Conservation (phyloP, 176 grass and related monocot genomes). For the Lolium multiflorum region DNA sequence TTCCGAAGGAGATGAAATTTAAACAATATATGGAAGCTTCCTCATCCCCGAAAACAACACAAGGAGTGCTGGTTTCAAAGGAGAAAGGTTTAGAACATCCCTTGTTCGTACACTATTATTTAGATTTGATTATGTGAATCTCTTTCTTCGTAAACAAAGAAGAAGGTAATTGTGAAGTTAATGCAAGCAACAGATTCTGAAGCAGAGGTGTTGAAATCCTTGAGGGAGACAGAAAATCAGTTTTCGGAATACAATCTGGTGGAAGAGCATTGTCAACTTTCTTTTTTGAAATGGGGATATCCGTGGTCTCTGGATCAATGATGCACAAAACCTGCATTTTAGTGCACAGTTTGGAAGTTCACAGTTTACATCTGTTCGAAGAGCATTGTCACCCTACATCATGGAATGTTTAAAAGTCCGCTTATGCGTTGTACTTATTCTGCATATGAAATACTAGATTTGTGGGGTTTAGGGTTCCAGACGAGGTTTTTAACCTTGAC, state of each 20-base stretch:
- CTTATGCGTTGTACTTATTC: too few relatives aligned
- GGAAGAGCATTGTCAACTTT: slow-evolving; percentile 55
- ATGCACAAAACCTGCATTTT: too few relatives aligned
- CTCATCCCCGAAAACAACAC: slow-evolving; percentile 65
- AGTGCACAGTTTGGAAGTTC: too few relatives aligned
- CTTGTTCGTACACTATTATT: neutral
- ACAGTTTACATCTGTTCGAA: too few relatives aligned
- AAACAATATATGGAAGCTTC: slow-evolving; percentile 75
- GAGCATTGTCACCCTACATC: too few relatives aligned
- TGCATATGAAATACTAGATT: too few relatives aligned
- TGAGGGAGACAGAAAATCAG: slow-evolving; percentile 62
- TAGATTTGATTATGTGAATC: slow-evolving; percentile 6
- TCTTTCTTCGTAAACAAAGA: slow-evolving; percentile 54
- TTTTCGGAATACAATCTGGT: slow-evolving; percentile 52
- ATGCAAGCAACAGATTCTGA: slow-evolving; percentile 71
- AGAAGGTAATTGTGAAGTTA: slow-evolving; percentile 71
- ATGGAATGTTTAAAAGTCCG: too few relatives aligned
- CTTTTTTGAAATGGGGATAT: too few relatives aligned
- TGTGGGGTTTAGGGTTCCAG: too few relatives aligned
- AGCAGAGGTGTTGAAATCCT: slow-evolving; percentile 78
- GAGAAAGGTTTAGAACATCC: slow-evolving; percentile 67
- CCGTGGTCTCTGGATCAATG: too few relatives aligned
- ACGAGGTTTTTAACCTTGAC: too few relatives aligned
- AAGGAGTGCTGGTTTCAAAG: slow-evolving; percentile 79
- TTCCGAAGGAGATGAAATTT: slow-evolving; percentile 75